Conservation (phyloP, 2,329 filamentous ascomycete species). For the Pestalotiopsis sp. region DNA sequence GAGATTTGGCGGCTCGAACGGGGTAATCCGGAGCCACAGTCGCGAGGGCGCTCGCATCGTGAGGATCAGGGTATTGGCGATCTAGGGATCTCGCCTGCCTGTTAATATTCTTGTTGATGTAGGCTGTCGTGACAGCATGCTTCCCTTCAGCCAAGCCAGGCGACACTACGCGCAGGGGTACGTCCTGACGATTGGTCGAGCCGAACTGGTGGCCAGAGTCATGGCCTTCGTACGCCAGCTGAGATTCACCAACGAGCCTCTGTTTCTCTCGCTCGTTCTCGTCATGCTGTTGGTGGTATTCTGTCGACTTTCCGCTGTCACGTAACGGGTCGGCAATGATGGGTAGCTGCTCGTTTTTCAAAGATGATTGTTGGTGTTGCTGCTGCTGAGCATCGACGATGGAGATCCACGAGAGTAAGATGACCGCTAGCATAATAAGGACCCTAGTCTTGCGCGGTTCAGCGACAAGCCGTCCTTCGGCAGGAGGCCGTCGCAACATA, state of each 20-base stretch:
- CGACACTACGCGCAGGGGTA: conserved; percentile 16
- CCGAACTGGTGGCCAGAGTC: conserved; percentile 25
- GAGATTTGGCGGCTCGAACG: conserved; percentile 90
- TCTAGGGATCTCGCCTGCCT: conserved; percentile 34
- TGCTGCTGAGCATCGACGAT: conserved; percentile 63
- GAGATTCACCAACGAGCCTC: conserved; percentile 18
- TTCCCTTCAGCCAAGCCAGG: conserved; percentile 20
- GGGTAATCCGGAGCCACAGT: conserved; percentile 95
- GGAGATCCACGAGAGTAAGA: conserved; percentile 48
- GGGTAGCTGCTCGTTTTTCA: conserved; percentile 26
- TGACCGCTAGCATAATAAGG: conserved; percentile 50
- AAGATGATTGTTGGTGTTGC: conserved; percentile 50
- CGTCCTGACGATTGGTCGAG: conserved; percentile 27
- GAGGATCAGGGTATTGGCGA: conserved; percentile 41
- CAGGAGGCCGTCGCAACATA: conserved; percentile 62
- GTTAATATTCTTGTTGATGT: conserved; percentile 35
- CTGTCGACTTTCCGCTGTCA: conserved; percentile 14
- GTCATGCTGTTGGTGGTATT: conserved; percentile 21
- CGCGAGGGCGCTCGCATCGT: conserved; percentile 93
- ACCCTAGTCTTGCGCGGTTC: conserved; percentile 37
- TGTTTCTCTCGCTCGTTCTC: conserved; percentile 15
- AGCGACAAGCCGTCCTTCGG: conserved; percentile 51
- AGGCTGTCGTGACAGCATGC: conserved; percentile 24
- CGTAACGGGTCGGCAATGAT: conserved; percentile 27
- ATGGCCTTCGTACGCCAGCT: conserved; percentile 25